Evolutionary conservation across 2,329 filamentous ascomycete genomes (phyloP).

Genomic region (Fonsecaea nubica): DNA sequence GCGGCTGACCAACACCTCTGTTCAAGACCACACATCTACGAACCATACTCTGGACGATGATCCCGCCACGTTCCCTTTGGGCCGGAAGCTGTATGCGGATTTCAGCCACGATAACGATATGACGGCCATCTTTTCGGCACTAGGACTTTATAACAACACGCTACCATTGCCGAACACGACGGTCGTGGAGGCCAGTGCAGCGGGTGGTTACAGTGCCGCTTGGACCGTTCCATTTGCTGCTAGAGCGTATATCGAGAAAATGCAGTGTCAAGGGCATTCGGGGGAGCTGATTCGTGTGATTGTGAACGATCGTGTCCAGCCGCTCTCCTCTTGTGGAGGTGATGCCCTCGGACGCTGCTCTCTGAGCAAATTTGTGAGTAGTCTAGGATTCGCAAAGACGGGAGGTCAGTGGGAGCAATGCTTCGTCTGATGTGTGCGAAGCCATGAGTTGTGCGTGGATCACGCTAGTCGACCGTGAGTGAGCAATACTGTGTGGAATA

Average conservation of each 20-base stretch:
- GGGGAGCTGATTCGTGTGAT: slow-evolving; percentile 17
- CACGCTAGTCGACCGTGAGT: no score
- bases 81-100: slow-evolving; percentile 18
- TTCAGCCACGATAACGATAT: slow-evolving; percentile 23
- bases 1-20: slow-evolving; percentile 14
- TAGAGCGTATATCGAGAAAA: slow-evolving; percentile 14
- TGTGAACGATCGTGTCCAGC: slow-evolving; percentile 18
- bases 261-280: slow-evolving; percentile 10
- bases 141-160: slow-evolving; percentile 13
- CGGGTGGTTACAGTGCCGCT: slow-evolving; percentile 8
- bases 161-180: slow-evolving; percentile 12
- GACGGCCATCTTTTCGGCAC: slow-evolving; percentile 16
- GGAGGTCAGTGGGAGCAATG: slow-evolving; percentile 11
- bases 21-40: slow-evolving; percentile 18
- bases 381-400: slow-evolving; percentile 10
- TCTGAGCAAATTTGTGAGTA: background rate
- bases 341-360: slow-evolving; percentile 9
- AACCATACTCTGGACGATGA: slow-evolving; percentile 21
- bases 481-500: no score
- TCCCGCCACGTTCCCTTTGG: slow-evolving; percentile 14
- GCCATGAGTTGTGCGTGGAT: no score
- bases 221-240: slow-evolving; percentile 17
- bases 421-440: slow-evolving; percentile 1
- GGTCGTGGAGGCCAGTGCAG: slow-evolving; percentile 7
- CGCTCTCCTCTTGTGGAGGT: slow-evolving; percentile 6